These are phyloP conservation scores for Alternaria sp. DNA, from an alignment of 2,329 filamentous ascomycete genomes.

Conservation along the genomic window DNA sequence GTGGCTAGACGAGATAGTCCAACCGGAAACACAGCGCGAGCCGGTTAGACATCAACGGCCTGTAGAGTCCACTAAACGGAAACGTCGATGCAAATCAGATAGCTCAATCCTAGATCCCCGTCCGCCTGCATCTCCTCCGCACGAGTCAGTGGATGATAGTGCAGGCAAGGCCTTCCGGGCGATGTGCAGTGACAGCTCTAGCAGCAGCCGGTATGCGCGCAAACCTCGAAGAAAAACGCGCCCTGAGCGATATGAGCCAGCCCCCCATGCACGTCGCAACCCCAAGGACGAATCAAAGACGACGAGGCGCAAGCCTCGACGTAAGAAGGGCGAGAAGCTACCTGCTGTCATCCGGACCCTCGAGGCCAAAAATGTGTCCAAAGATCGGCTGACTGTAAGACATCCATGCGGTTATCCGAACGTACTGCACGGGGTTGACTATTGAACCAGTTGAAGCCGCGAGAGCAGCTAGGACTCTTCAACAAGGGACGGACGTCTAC, in stretches of 20 bases:
- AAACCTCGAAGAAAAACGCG: conserved; percentile 58
- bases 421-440: conserved; percentile 32
- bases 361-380: conserved; percentile 56
- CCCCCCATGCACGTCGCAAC: conserved; percentile 26
- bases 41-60: conserved; percentile 19
- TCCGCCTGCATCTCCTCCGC: conserved; percentile 19
- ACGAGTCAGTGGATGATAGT: conserved; percentile 13
- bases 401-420: conserved; percentile 10
- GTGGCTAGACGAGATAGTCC: conserved; percentile 56
- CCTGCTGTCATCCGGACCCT: conserved; percentile 54
- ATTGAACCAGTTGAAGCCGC: conserved; percentile 55
- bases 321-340: conserved; percentile 48
- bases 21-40: conserved; percentile 42
- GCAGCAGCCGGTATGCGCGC: conserved; percentile 51
- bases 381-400: conserved; percentile 58
- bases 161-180: conserved; percentile 28
- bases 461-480: conserved; percentile 56
- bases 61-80: conserved; percentile 18
- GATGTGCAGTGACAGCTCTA: conserved; percentile 23
- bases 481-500: conserved; percentile 60
- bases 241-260: conserved; percentile 54
- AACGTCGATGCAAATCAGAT: conserved; percentile 50
- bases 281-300: conserved; percentile 41
- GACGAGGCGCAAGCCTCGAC: conserved; percentile 48
- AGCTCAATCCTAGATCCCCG: conserved; percentile 48